Percentiles rank a stretch among this genome's conserved stretches.
These are phyloP conservation scores for Lachancea quebecensis DNA, from an alignment of 805 yeast genomes.

Conservation along the genomic window DNA sequence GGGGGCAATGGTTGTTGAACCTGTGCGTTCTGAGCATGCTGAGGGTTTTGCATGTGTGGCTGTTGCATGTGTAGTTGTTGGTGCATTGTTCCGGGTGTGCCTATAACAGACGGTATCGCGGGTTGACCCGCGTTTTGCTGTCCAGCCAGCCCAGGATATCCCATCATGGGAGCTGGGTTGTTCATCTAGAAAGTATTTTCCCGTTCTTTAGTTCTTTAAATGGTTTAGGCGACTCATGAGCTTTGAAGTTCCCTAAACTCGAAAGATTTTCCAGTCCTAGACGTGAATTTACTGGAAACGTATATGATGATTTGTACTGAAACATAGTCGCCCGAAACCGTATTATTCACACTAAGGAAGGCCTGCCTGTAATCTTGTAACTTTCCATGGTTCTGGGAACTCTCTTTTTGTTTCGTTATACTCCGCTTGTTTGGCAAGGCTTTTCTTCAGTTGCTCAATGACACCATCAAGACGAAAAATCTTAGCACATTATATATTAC, in stretches of 20 bases:
- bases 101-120: conserved; percentile 7
- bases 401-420: too few relatives aligned
- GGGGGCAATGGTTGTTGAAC: conserved; percentile 6
- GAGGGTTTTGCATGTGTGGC: conserved; percentile 12
- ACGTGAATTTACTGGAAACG: not conserved
- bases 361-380: too few relatives aligned
- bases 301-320: too few relatives aligned
- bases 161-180: conserved; percentile 8
- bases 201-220: not conserved
- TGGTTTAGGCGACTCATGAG: not conserved
- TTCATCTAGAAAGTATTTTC: conserved; percentile 3
- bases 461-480: too few relatives aligned
- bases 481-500: too few relatives aligned
- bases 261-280: conserved; percentile 3
- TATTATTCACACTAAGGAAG: too few relatives aligned
- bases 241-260: conserved; percentile 4
- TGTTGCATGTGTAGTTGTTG: conserved; percentile 8
- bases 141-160: conserved; percentile 9
- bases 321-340: too few relatives aligned
- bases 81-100: conserved; percentile 10
- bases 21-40: conserved; percentile 16
- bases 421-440: too few relatives aligned
- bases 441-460: too few relatives aligned
- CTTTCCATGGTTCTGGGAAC: too few relatives aligned
- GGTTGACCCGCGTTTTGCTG: conserved; percentile 6